phyloP scores from a whole-genome alignment of 805 yeast genomes.

The Cyberlindnera petersonii region DNA sequence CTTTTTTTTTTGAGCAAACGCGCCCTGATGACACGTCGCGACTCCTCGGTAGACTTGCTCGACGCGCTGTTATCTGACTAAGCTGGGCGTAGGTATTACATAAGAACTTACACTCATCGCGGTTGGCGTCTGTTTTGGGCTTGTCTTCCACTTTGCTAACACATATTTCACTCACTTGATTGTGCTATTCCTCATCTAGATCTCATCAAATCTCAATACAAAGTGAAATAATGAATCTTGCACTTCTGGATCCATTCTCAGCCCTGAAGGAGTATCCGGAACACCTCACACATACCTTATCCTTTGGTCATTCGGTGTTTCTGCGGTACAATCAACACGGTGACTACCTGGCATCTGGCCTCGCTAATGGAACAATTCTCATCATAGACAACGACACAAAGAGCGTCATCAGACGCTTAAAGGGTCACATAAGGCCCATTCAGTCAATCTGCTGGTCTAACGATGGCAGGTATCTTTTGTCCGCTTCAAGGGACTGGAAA shows the following conservation, averaged over 20 bases:
- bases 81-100: too few species aligned
- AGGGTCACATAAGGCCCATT: slow-evolving; percentile 68
- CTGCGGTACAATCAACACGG: slow-evolving; percentile 71
- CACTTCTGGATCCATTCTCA: slow-evolving; percentile 85
- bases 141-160: too few species aligned
- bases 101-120: too few species aligned
- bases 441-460: slow-evolving; percentile 74
- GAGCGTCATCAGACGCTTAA: slow-evolving; percentile 51
- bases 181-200: too few species aligned
- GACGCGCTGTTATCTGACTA: too few species aligned
- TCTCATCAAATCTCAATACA: neutral
- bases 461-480: slow-evolving; percentile 64
- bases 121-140: too few species aligned
- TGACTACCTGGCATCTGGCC: slow-evolving; percentile 81
- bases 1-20: slow-evolving; percentile 8
- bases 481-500: slow-evolving; percentile 79
- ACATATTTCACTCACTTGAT: too few species aligned
- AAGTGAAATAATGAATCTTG: slow-evolving; percentile 66
- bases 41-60: neutral
- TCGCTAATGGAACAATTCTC: slow-evolving; percentile 66
- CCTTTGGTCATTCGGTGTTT: slow-evolving; percentile 62
- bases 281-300: slow-evolving; percentile 64
- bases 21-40: slow-evolving; percentile 3
- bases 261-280: slow-evolving; percentile 93
- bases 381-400: slow-evolving; percentile 70